Conservation (phyloP, 192 early-diverging fungal genomes). For the Umbelopsis sp. region DNA sequence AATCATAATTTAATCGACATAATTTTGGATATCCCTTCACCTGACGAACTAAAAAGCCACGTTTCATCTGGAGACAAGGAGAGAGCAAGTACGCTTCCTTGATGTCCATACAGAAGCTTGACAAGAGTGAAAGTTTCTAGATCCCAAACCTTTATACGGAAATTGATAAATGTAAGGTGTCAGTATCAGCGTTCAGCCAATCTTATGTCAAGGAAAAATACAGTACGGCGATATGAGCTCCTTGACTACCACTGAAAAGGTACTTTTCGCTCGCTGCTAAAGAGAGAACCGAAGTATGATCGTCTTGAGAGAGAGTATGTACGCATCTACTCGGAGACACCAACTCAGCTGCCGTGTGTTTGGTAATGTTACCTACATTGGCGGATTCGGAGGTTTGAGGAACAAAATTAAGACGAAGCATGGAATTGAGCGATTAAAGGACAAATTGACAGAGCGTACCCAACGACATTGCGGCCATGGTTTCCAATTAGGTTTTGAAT, state of each 20-base stretch:
- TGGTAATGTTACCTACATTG: constrained; percentile 27
- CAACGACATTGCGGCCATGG: not conserved
- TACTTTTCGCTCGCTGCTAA: constrained; percentile 57
- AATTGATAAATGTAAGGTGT: not conserved
- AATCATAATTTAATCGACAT: not conserved
- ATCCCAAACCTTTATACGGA: constrained; percentile 47
- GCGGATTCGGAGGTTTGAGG: not conserved
- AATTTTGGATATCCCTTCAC: constrained; percentile 35
- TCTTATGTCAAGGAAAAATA: constrained; percentile 25
- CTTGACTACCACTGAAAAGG: constrained; percentile 72
- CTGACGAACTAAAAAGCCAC: constrained; percentile 57
- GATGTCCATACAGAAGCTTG: constrained; percentile 50
- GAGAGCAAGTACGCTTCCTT: constrained; percentile 51
- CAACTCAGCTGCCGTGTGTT: constrained; percentile 23
- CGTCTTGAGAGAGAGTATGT: constrained; percentile 55
- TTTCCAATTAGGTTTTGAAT: not conserved
- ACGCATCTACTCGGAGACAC: constrained; percentile 31
- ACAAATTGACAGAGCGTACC: not conserved
- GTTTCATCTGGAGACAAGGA: constrained; percentile 46
- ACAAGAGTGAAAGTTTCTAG: constrained; percentile 49
- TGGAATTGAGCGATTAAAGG: not conserved
- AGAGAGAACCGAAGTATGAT: constrained; percentile 60
- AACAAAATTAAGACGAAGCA: not conserved
- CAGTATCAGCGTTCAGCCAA: not conserved
- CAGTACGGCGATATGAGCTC: constrained; percentile 65